Evolutionary conservation across 2,329 filamentous ascomycete species (phyloP), one percentile per base, ranked within the genome.

Genomic region (Leptographium procerum): DNA sequence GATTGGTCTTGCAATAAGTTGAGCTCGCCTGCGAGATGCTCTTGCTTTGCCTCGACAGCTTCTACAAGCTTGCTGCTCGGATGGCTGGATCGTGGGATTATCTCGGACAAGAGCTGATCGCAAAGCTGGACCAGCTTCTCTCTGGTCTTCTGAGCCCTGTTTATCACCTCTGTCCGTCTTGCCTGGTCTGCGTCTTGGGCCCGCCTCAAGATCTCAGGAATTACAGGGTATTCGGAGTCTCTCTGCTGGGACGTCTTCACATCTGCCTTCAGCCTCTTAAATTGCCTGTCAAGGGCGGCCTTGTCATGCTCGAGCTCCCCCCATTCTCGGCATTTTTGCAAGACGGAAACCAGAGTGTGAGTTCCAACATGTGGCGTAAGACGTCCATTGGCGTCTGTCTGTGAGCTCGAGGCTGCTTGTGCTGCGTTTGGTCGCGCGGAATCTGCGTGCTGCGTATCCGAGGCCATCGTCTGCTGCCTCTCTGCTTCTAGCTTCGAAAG

Each of bases 221-320:
- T 31, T 8, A 50, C 58, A 7, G 64, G 60, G 47, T 60, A 65
- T 13, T 63, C 63, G 1, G 54, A 4, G 13, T 58, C 51, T 24
- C 45, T 50, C 11, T 57, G 47, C 4, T 53, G n/a, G 5, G 47
- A 29, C 13, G 10, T 52, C 33, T 34, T 22, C 26, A 57, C 48
- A 14, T 56, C 56, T 5, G 54, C n/a, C 13, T 60, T 56, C 8
- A 57, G 57, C 13, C 52, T 56, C 52, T 58, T 43, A 1, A 52
- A 16, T 1, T 53, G 26, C 16, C 29, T 7, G n/a, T 61, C 58
- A 1, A 63, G 45, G 10, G 52, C 45, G 2, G 4, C 29, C 24
- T 53, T 51, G 14, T 52, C 52, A 2, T 56, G 57, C 34, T 60
- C 51, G 1, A 59, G 31, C 14, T 58, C 53, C 24, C 40, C 31